phyloP scores from a whole-genome alignment of 805 yeast genomes.

The Sugiyamaella americana region DNA sequence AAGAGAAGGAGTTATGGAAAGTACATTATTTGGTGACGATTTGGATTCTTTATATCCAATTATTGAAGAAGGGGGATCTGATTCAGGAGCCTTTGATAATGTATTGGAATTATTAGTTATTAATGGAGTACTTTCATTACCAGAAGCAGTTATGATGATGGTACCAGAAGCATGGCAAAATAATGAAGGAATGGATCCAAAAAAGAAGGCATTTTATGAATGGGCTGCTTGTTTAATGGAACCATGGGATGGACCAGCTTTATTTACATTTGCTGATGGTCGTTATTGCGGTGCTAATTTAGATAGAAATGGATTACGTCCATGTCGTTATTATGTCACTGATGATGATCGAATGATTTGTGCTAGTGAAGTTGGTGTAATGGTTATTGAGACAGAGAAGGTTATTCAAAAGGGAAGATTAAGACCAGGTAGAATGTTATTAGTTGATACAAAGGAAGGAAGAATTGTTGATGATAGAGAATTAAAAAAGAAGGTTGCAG shows the following conservation, averaged over 20 bases:
- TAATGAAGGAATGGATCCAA: slow-evolving; percentile 77
- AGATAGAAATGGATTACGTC: slow-evolving; percentile 96
- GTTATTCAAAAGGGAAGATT: slow-evolving; percentile 88
- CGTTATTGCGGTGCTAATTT: slow-evolving; percentile 97
- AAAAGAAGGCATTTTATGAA: slow-evolving; percentile 90
- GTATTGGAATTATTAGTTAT: slow-evolving; percentile 86
- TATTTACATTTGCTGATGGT: slow-evolving; percentile 94
- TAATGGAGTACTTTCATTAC: slow-evolving; percentile 85
- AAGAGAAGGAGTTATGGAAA: slow-evolving; percentile 93
- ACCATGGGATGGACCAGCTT: slow-evolving; percentile 99
- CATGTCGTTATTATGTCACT: slow-evolving; percentile 95
- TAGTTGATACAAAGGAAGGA: slow-evolving; percentile 91
- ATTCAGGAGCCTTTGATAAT: slow-evolving; percentile 95
- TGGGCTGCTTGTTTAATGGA: slow-evolving; percentile 99
- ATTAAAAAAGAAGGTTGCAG: slow-evolving; percentile 71
- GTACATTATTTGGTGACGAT: slow-evolving; percentile 82
- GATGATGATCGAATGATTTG: slow-evolving; percentile 93
- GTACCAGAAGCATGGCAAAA: slow-evolving; percentile 99
- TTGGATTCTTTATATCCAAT: slow-evolving; percentile 88
- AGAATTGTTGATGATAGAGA: slow-evolving; percentile 89
- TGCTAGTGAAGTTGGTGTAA: slow-evolving; percentile 97
- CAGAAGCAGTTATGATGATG: slow-evolving; percentile 95
- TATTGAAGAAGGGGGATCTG: slow-evolving; percentile 98
- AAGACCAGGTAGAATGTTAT: slow-evolving; percentile 92
- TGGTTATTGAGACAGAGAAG: slow-evolving; percentile 76